phyloP scores from a whole-genome alignment of 106 monocot genomes.

The Allium sativum region DNA sequence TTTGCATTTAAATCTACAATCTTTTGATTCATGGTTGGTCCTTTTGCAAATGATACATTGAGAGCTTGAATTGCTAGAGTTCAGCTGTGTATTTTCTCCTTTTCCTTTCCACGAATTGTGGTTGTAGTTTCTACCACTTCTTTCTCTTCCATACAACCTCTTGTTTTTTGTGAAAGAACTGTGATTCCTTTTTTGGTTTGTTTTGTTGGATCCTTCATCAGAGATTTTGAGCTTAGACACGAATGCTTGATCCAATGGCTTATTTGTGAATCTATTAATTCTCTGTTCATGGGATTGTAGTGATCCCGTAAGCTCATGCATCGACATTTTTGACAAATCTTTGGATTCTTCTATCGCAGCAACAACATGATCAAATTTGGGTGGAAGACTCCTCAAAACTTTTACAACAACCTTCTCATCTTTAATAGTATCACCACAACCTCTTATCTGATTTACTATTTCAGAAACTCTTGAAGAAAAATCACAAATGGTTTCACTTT shows the following conservation, averaged over 20 bases:
- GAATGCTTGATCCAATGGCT: not conserved
- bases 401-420: not conserved
- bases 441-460: not conserved
- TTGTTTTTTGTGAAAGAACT: not conserved
- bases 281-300: not conserved
- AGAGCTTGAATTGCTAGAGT: not conserved
- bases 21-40: not conserved
- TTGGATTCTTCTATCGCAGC: not conserved
- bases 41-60: not conserved
- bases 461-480: not conserved
- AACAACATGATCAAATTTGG: not conserved
- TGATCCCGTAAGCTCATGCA: not conserved
- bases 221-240: not conserved
- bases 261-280: not conserved
- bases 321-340: not conserved
- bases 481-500: not conserved
- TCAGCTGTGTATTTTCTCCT: not conserved
- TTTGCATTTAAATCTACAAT: conserved; percentile 6
- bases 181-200: not conserved
- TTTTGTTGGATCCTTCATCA: not conserved
- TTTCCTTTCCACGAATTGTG: not conserved
- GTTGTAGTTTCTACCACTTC: not conserved
- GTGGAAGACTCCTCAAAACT: not conserved
- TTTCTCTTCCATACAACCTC: not conserved
- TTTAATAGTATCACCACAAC: not conserved